Conservation (phyloP, 208 protist genomes). For the Tritrichomonas musculus region DNA sequence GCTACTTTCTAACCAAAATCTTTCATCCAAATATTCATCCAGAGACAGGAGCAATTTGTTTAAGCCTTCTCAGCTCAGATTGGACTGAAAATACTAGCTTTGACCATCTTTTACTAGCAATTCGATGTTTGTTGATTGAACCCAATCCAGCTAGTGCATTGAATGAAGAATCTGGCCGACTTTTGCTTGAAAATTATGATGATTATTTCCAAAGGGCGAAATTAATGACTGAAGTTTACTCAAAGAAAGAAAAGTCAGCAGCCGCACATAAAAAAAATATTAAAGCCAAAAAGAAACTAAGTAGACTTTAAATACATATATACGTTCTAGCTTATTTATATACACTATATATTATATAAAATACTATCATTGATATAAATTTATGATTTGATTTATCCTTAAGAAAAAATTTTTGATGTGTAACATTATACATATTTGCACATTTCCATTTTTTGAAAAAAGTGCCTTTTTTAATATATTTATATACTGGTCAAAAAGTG, state of each 20-base stretch:
- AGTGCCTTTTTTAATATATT: too few species aligned
- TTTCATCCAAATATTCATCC: slow-evolving; percentile 97
- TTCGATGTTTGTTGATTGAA: slow-evolving; percentile 87
- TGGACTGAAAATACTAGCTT: slow-evolving; percentile 81
- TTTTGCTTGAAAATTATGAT: slow-evolving; percentile 85
- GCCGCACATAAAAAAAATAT: too few species aligned
- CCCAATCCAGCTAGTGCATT: slow-evolving; percentile 94
- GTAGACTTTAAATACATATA: too few species aligned
- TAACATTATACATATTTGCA: too few species aligned
- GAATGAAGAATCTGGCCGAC: slow-evolving; percentile 90
- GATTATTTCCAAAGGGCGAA: slow-evolving; percentile 41
- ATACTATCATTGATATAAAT: too few species aligned
- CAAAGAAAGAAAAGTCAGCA: not conserved
- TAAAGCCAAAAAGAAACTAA: too few species aligned
- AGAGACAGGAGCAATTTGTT: slow-evolving; percentile 87
- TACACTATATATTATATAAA: too few species aligned
- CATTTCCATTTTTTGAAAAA: too few species aligned
- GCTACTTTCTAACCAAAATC: slow-evolving; percentile 86
- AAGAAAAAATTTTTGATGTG: too few species aligned
- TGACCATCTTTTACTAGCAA: slow-evolving; percentile 77
- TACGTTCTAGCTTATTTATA: too few species aligned
- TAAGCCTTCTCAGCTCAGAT: slow-evolving; percentile 94
- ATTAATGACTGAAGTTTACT: slow-evolving; percentile 42
- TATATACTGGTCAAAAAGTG: too few species aligned
- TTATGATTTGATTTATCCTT: too few species aligned